A percentile compares a stretch with the other conserved stretches of the same genome.
phyloP scores from a whole-genome alignment of 768 basidiomycete genomes.

The Mycena galericulata region DNA sequence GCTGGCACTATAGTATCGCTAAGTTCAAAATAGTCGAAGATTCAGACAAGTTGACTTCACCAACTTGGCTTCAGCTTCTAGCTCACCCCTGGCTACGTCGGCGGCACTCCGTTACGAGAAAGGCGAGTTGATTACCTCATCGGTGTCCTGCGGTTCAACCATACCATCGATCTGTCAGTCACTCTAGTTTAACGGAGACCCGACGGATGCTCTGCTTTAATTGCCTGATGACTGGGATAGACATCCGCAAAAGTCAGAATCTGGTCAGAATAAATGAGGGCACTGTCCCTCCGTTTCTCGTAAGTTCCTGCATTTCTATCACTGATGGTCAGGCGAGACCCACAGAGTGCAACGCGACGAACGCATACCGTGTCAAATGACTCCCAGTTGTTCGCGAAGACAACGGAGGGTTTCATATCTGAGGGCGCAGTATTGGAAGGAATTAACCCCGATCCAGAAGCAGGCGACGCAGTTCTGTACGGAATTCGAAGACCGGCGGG shows the following conservation, averaged over 20 bases:
- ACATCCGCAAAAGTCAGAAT: too few species aligned
- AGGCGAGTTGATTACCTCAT: conserved; percentile 27
- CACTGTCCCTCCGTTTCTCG: too few species aligned
- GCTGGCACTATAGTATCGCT: too few species aligned
- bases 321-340: not conserved
- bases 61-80: not conserved
- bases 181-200: not conserved
- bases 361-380: too few species aligned
- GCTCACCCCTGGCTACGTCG: not conserved
- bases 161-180: not conserved
- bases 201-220: not conserved
- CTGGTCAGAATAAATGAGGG: too few species aligned
- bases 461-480: not conserved
- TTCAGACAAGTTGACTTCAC: too few species aligned
- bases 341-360: too few species aligned
- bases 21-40: too few species aligned
- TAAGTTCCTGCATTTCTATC: not conserved
- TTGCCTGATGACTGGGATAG: not conserved
- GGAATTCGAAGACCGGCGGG: not conserved
- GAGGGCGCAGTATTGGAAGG: too few species aligned
- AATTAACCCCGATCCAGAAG: too few species aligned
- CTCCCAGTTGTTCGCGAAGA: too few species aligned
- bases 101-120: not conserved
- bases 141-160: not conserved
- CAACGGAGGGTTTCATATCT: too few species aligned